Base-by-base conservation (phyloP, 164 flowering plant species). In the Vitis rotundifolia region DNA sequence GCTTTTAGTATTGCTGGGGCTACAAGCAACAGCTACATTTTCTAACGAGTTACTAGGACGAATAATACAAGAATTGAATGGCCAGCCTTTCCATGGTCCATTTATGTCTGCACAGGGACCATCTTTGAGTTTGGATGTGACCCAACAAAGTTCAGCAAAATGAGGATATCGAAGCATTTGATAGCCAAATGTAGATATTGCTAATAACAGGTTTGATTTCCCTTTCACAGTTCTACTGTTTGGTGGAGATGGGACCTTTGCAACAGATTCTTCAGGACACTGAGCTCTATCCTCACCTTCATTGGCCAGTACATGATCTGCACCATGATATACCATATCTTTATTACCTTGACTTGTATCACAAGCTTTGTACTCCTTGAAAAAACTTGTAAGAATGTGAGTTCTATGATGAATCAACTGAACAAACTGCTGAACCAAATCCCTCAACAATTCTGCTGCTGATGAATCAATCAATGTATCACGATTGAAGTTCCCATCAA, bases 11-110 rank as follows among this genome's bases (percentile, higher is more conserved):
- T 72, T 80, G 69, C 67, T 52, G 11, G 90, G 69, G 66, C 75
- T 73, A 59, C 78, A 68, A 65, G 77, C 78, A 77, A 71, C 79
- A 53, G 73, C 59, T 48, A 67, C 77, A 63, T 82, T 73, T n/a
- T 82, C 89, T 15, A 54, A 50, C 18, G 91, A 77, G 63, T 70
- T 79, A 70, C 28, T 50, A 37, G 98, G 91, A 54, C 91, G 92
- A 70, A 88, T 66, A 16, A 93, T 79, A 73, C 99, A 95, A 44
- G 99, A 79, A 82, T 93, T 95, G 78, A 95, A 93, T 58, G 99
- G 99, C 99, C 99, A 95, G 68, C 90, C 90, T 73, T 88, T 95
- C 98, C 91, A 95, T 22, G 92, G 91, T 66, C 93, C 98, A 79
- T 71, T 77, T 31, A 83, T 67, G 53, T 87, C 89, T 44, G 91